Evolutionary conservation across 306 rosid species (phyloP).

Genomic region (Cicer pinnatifidum): DNA sequence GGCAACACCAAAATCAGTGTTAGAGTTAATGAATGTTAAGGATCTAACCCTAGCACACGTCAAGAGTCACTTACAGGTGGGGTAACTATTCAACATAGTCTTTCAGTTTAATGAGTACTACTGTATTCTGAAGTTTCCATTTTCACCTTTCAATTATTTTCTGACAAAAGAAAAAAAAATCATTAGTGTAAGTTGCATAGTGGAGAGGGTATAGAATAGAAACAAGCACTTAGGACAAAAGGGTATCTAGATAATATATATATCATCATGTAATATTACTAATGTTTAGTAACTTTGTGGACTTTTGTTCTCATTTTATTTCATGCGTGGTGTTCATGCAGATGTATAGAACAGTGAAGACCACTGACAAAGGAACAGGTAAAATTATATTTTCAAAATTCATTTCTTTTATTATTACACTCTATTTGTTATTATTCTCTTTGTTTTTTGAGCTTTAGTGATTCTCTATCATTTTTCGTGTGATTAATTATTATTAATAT

Average conservation of each 20-base stretch:
- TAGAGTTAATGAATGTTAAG: slow-evolving; percentile 97
- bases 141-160: slow-evolving; percentile 24
- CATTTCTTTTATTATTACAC: slow-evolving; percentile 36
- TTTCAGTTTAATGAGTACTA: slow-evolving; percentile 38
- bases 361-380: slow-evolving; percentile 91
- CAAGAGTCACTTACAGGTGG: slow-evolving; percentile 99
- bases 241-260: slow-evolving; percentile 51
- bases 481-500: slow-evolving; percentile 67
- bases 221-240: slow-evolving; percentile 73
- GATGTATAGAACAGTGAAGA: slow-evolving; percentile 99
- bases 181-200: slow-evolving; percentile 44
- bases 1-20: slow-evolving; percentile 96
- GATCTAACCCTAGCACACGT: slow-evolving; percentile 99
- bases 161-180: background rate
- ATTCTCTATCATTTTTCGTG: background rate
- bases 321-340: slow-evolving; percentile 65
- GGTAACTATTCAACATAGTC: slow-evolving; percentile 47
- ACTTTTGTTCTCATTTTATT: slow-evolving; percentile 45
- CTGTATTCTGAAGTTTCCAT: slow-evolving; percentile 27
- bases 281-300: slow-evolving; percentile 37
- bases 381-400: slow-evolving; percentile 38
- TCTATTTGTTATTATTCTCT: slow-evolving; percentile 55
- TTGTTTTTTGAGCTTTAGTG: slow-evolving; percentile 49
- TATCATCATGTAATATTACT: background rate
- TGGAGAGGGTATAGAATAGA: slow-evolving; percentile 56